Evolutionary conservation across 257 asterid species (phyloP).

Genomic region (Rehmannia glutinosa): DNA sequence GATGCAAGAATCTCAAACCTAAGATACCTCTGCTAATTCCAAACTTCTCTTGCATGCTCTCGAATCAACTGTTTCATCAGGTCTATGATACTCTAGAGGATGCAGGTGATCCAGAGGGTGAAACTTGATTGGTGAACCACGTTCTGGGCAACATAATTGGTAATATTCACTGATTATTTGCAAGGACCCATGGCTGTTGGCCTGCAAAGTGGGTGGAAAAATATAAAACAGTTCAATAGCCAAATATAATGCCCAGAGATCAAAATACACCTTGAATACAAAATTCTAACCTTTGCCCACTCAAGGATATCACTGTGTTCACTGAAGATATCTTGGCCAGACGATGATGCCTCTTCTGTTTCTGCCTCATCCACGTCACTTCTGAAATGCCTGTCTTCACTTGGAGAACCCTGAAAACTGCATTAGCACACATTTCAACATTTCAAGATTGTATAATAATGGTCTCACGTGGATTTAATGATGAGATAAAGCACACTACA

Average conservation of each 20-base stretch:
- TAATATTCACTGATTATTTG: slow-evolving; percentile 62
- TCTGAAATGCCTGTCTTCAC: slow-evolving; percentile 54
- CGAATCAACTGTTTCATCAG: slow-evolving; percentile 55
- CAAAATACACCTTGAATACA: neutral
- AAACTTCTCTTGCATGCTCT: slow-evolving; percentile 57
- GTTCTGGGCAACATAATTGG: slow-evolving; percentile 44
- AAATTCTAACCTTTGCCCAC: slow-evolving; percentile 64
- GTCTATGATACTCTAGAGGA: slow-evolving; percentile 61
- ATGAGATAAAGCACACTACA: neutral
- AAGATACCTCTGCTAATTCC: slow-evolving; percentile 60
- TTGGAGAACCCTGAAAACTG: slow-evolving; percentile 65
- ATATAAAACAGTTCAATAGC: neutral
- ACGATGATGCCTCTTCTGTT: slow-evolving; percentile 61
- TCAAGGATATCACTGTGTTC: slow-evolving; percentile 59
- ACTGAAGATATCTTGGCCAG: slow-evolving; percentile 60
- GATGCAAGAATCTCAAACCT: neutral
- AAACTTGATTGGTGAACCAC: slow-evolving; percentile 54
- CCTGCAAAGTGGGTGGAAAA: slow-evolving; percentile 30
- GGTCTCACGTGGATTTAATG: neutral
- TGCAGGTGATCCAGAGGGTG: slow-evolving; percentile 71
- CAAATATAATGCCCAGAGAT: neutral
- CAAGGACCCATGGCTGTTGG: slow-evolving; percentile 53
- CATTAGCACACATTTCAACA: neutral
- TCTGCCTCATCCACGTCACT: slow-evolving; percentile 55
- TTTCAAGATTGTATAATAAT: neutral